phyloP scores from a whole-genome alignment of 257 asterid genomes.

The Cinchona pubescens region DNA sequence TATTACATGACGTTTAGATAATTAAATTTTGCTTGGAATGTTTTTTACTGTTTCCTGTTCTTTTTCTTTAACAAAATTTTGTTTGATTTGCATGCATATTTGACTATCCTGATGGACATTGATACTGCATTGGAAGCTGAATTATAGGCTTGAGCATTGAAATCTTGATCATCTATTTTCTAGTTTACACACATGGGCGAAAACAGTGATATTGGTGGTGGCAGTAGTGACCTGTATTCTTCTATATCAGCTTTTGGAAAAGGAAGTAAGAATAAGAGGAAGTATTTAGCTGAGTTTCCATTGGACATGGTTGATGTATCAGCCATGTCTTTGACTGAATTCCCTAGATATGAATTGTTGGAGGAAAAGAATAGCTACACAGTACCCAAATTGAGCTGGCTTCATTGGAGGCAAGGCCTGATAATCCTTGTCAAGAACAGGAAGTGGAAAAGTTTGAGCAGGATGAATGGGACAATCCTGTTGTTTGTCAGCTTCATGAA shows the following conservation, averaged over 20 bases:
- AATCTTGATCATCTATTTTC: background rate
- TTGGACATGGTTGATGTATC: slow-evolving; percentile 30
- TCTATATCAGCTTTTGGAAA: slow-evolving; percentile 31
- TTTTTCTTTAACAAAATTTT: background rate
- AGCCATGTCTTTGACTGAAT: slow-evolving; percentile 42
- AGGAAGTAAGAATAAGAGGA: slow-evolving; percentile 65
- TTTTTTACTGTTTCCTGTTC: background rate
- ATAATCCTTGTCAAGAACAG: slow-evolving; percentile 20
- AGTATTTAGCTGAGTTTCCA: slow-evolving; percentile 42
- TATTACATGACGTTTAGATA: background rate
- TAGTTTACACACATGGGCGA: slow-evolving; percentile 39
- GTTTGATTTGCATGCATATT: background rate
- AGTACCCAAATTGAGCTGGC: slow-evolving; percentile 32
- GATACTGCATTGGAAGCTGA: slow-evolving; percentile 4
- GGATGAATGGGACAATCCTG: slow-evolving; percentile 63
- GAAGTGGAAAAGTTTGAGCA: slow-evolving; percentile 27
- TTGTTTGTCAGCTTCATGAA: slow-evolving; percentile 50
- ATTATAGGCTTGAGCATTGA: background rate
- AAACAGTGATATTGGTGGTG: slow-evolving; percentile 25
- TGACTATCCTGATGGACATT: slow-evolving; percentile 12
- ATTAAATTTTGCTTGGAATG: background rate
- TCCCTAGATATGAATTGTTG: slow-evolving; percentile 52
- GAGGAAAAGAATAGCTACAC: slow-evolving; percentile 40
- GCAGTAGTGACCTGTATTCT: slow-evolving; percentile 23
- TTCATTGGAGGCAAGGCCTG: slow-evolving; percentile 29